Evolutionary conservation across 2,329 filamentous ascomycete genomes (phyloP), one percentile per base, ranked within the genome.

Genomic region (Westerdykella aurantiaca): DNA sequence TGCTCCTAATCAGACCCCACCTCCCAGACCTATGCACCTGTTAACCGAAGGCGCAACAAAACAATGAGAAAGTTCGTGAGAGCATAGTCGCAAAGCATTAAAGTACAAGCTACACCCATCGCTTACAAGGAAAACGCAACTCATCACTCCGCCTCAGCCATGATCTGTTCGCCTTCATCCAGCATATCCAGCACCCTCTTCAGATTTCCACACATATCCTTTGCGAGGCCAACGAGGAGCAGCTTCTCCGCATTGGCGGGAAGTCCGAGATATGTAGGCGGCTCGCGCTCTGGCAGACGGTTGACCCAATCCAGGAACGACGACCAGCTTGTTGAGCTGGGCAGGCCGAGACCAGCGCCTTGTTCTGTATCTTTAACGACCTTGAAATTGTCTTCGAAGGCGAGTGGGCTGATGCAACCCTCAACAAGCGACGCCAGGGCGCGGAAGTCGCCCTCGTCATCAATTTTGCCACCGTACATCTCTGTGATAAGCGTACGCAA

Each of bases 391-490:
- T 90, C 85, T 46, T 98, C 93, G 62, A 94, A 98, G 2, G 93
- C 93, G 1, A 85, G 80, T 0, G 90, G 86, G 0, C 88, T 95
- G 51, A 98, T 76, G 67, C 94, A 83, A 25, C 77, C 78, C 35
- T 81, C 70, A 39, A 98, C 91, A 2, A 98, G 79, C 45, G 79
- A 71, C 37, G 77, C 75, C 13, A 98, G 80, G 37, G 83, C 77
- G 41, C 73, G 72, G 67, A 93, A 95, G 69, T 98, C 93, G 34
- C 73, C 83, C 51, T 89, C 85, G 61, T 96, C 82, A 63, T 98
- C 93, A 56, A 98, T 90, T 74, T 98, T 98, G 67, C 93, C 93
- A 52, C 93, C 93, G 63, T 98, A 98, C 50, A 90, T 97, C 70
- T 97, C 91, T 1, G 85, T 86, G 45, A 98, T 79, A 13, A 98